A percentile compares a stretch with the other conserved stretches of the same genome.
These are phyloP conservation scores for Geoglossum cookeanum DNA, from an alignment of 2,329 filamentous ascomycete species.

Conservation along the genomic window DNA sequence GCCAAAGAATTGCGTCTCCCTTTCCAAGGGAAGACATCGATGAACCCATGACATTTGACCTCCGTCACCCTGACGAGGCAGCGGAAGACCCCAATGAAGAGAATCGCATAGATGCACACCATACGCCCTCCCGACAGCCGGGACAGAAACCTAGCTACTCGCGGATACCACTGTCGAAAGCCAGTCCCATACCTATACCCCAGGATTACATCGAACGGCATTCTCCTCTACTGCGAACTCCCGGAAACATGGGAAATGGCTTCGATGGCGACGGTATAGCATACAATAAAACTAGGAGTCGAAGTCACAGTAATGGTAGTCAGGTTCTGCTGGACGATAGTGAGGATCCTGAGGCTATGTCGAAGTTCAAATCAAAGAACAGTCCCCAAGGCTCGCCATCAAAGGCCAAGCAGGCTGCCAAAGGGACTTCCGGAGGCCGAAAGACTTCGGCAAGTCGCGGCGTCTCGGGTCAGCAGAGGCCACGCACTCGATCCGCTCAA, in stretches of 20 bases:
- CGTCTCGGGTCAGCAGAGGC: background rate
- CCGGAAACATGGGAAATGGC: slow-evolving; percentile 36
- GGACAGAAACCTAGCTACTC: slow-evolving; percentile 44
- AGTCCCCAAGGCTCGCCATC: slow-evolving; percentile 13
- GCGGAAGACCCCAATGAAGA: slow-evolving; percentile 35
- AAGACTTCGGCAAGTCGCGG: slow-evolving; percentile 10
- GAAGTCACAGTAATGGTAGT: slow-evolving; percentile 30
- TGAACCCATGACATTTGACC: slow-evolving; percentile 42
- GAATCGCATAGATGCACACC: slow-evolving; percentile 27
- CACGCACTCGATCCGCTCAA: slow-evolving; percentile 2
- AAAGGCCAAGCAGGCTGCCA: slow-evolving; percentile 10
- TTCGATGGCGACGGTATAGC: slow-evolving; percentile 41
- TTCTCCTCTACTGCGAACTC: slow-evolving; percentile 42
- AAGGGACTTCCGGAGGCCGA: slow-evolving; percentile 12
- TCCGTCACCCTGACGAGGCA: slow-evolving; percentile 61
- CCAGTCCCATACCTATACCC: slow-evolving; percentile 59
- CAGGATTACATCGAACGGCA: slow-evolving; percentile 55
- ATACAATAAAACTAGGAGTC: slow-evolving; percentile 42
- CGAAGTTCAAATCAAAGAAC: slow-evolving; percentile 3
- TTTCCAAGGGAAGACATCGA: slow-evolving; percentile 23
- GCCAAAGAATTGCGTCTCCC: slow-evolving; percentile 12
- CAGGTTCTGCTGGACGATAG: slow-evolving; percentile 12
- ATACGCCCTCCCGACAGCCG: slow-evolving; percentile 14
- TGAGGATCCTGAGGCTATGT: slow-evolving; percentile 7
- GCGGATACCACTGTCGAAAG: slow-evolving; percentile 69